Percentiles rank a stretch among this genome's conserved stretches.
Evolutionary conservation across 1,139 yeast genomes (phyloP).

Genomic region (Candida glucosophila): DNA sequence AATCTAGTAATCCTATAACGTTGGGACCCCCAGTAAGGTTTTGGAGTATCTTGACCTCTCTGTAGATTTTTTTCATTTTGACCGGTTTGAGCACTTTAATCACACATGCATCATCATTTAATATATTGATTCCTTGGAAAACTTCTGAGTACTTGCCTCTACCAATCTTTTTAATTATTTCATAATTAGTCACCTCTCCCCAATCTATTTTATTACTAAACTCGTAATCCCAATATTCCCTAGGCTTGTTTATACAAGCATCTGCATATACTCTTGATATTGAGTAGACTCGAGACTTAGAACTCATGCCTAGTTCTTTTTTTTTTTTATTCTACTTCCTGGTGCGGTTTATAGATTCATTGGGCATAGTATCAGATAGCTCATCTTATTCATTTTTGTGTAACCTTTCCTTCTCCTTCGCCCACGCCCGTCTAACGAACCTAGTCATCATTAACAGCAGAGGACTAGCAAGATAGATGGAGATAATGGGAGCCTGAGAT

Average conservation of each 20-base stretch:
- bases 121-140: slow-evolving; percentile 56
- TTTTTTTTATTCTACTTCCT: too few relatives aligned
- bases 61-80: slow-evolving; percentile 66
- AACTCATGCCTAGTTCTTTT: slow-evolving; percentile 15
- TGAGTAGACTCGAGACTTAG: slow-evolving; percentile 40
- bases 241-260: slow-evolving; percentile 70
- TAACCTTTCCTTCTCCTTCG: too few relatives aligned
- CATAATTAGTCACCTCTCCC: slow-evolving; percentile 75
- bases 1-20: slow-evolving; percentile 58
- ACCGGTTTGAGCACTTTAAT: slow-evolving; percentile 76
- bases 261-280: slow-evolving; percentile 86
- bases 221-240: slow-evolving; percentile 92
- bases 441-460: too few relatives aligned
- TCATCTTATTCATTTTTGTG: too few relatives aligned
- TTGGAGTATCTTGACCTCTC: slow-evolving; percentile 70
- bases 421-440: too few relatives aligned
- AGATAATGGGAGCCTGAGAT: too few relatives aligned
- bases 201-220: slow-evolving; percentile 59
- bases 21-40: slow-evolving; percentile 72
- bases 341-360: too few relatives aligned
- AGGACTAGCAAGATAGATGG: too few relatives aligned
- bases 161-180: slow-evolving; percentile 86
- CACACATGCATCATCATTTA: slow-evolving; percentile 46
- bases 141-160: slow-evolving; percentile 98
- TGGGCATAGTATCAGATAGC: too few relatives aligned